Conservation (phyloP, 2,329 filamentous ascomycete species). For the Alternaria gaisen region DNA sequence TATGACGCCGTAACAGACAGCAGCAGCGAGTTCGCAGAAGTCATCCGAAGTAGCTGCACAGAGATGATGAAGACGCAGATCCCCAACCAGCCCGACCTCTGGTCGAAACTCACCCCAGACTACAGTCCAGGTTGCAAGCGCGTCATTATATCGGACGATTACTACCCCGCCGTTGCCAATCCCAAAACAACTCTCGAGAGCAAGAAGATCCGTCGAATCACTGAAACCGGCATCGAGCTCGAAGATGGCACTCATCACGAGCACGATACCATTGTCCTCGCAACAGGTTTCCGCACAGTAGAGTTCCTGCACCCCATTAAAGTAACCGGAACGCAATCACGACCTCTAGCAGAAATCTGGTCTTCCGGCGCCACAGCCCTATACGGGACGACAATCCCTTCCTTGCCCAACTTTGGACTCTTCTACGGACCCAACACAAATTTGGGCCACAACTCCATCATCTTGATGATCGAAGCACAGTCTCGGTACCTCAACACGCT, state of each 20-base stretch:
- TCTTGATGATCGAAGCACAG: constrained; percentile 70
- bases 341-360: constrained; percentile 62
- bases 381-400: constrained; percentile 61
- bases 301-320: constrained; percentile 68
- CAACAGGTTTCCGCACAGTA: constrained; percentile 67
- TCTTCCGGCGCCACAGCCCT: constrained; percentile 59
- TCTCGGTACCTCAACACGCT: constrained; percentile 63
- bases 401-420: constrained; percentile 65
- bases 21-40: constrained; percentile 52
- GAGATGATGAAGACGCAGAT: constrained; percentile 58
- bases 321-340: constrained; percentile 57
- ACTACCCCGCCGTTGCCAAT: constrained; percentile 60
- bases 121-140: constrained; percentile 66
- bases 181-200: constrained; percentile 64
- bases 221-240: constrained; percentile 58
- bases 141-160: constrained; percentile 65
- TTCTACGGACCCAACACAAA: constrained; percentile 67
- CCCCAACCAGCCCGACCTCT: constrained; percentile 59
- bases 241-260: constrained; percentile 53
- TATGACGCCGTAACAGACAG: constrained; percentile 57
- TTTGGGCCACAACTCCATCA: constrained; percentile 65
- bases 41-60: constrained; percentile 51
- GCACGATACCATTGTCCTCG: constrained; percentile 65
- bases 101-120: constrained; percentile 62
- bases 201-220: constrained; percentile 57